Percentiles rank a stretch among this genome's conserved stretches.
These are phyloP conservation scores for Sclerotinia spermophila DNA, from an alignment of 2,329 filamentous ascomycete genomes.

Conservation along the genomic window DNA sequence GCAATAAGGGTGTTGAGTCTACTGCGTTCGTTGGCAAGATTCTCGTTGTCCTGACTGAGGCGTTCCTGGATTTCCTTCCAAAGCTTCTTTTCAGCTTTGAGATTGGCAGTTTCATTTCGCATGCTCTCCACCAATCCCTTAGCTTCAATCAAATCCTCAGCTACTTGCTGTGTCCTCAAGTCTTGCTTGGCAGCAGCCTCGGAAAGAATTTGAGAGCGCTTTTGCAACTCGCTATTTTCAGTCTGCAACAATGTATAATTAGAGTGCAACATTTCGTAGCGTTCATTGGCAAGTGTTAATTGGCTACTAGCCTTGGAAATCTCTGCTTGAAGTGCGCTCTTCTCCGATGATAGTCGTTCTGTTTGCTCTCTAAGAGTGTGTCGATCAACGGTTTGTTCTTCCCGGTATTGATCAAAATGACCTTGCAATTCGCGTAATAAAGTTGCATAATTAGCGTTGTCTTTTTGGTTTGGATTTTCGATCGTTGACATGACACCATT, in stretches of 20 bases:
- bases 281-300: conserved; percentile 73
- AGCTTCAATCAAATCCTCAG: conserved; percentile 87
- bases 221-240: conserved; percentile 84
- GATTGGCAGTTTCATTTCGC: conserved; percentile 84
- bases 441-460: conserved; percentile 68
- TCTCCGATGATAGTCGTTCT: conserved; percentile 76
- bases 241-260: conserved; percentile 80
- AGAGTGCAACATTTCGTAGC: conserved; percentile 83
- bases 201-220: conserved; percentile 70
- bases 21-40: conserved; percentile 75
- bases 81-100: conserved; percentile 91
- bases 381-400: conserved; percentile 78
- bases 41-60: conserved; percentile 83
- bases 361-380: conserved; percentile 81
- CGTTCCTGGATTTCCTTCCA: conserved; percentile 93
- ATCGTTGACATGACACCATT: conserved; percentile 56
- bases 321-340: conserved; percentile 76
- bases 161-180: conserved; percentile 82
- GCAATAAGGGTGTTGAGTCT: conserved; percentile 78
- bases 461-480: conserved; percentile 50
- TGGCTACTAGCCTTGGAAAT: conserved; percentile 77
- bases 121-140: conserved; percentile 79
- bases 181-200: conserved; percentile 89
- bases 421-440: conserved; percentile 82
- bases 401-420: conserved; percentile 85